phyloP scores from a whole-genome alignment of 1,284 basidiomycete species.

The Pseudozyma hubeiensis region DNA sequence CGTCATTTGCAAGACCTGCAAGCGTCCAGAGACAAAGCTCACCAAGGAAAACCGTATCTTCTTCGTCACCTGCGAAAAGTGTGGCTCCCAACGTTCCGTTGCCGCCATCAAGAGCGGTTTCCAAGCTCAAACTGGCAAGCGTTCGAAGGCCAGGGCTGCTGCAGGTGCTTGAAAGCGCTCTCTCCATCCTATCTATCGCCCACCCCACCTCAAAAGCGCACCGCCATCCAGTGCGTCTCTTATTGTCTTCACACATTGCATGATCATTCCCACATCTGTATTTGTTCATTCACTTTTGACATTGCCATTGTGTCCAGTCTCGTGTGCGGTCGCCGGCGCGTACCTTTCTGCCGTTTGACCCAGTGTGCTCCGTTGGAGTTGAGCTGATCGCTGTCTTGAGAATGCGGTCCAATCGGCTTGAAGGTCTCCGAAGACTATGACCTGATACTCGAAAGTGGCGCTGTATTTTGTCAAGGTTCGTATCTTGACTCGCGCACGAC shows the following conservation, averaged over 20 bases:
- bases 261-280: conserved; percentile 18
- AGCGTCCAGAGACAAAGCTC: conserved; percentile 94
- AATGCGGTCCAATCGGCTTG: no score
- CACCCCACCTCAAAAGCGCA: not conserved
- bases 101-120: conserved; percentile 98
- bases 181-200: not conserved
- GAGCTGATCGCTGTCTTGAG: no score
- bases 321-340: conserved; percentile 8
- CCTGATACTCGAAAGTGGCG: no score
- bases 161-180: conserved; percentile 26
- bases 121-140: conserved; percentile 90
- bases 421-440: no score
- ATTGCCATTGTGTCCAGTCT: conserved; percentile 1
- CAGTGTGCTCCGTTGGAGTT: no score
- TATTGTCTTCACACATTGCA: not conserved
- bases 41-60: conserved; percentile 99
- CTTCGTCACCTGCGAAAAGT: conserved; percentile 97
- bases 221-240: not conserved
- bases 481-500: no score
- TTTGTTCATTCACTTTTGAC: conserved; percentile 19
- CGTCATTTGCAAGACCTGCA: conserved; percentile 99
- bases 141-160: conserved; percentile 56
- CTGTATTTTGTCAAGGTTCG: no score
- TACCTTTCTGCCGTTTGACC: not conserved
- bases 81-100: conserved; percentile 90